Evolutionary conservation across 768 basidiomycete species (phyloP), one percentile per base, ranked within the genome.

Genomic region (Boletellus emodensis): DNA sequence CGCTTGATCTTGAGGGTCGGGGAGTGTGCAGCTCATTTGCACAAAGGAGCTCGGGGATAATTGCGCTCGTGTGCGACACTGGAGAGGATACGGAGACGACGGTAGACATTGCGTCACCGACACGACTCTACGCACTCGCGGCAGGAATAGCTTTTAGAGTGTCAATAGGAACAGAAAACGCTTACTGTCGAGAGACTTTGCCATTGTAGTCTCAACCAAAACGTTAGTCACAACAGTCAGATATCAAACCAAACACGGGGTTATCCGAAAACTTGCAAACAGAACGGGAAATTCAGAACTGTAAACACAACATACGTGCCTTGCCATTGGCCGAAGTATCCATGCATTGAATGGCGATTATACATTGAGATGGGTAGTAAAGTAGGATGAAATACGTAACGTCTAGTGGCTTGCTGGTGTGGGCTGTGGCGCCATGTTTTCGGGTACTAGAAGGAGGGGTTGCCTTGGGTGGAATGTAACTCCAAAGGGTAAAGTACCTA

Each of bases 361-460:
- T 67, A 67, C 65, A 69, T 53, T 68, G 68, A 63, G 53, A 58
- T 59, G 66, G 67, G 66, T 67, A 69, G 51, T 56, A 61, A 58
- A 48, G 52, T 54, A 61, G 51, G 48, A 51, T 66, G 63, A 59
- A 33, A 47, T 64, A 67, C 55, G 51, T 64, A 72, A 68, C 58
- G 66, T 82, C 78, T 82, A 82, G 66, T 79, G 72, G 69, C 74
- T 69, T 52, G 71, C 68, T 47, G 74, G 58, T 45, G 76, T 66
- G 36, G 59, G 72, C 14, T 77, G 81, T 53, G 81, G 71, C 40
- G 80, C 67, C 75, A 82, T 80, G 33, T 71, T 72, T 55, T 80
- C 75, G 30, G 82, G 82, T 68, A 83, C 79, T 81, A 40, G 46
- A 38, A 24, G 3, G 14, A 30, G 11, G 11, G 28, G 48, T 3